A percentile compares a stretch with the other conserved stretches of the same genome.
phyloP scores from a whole-genome alignment of 2,329 filamentous ascomycete species.

The Penicillium decumbens region DNA sequence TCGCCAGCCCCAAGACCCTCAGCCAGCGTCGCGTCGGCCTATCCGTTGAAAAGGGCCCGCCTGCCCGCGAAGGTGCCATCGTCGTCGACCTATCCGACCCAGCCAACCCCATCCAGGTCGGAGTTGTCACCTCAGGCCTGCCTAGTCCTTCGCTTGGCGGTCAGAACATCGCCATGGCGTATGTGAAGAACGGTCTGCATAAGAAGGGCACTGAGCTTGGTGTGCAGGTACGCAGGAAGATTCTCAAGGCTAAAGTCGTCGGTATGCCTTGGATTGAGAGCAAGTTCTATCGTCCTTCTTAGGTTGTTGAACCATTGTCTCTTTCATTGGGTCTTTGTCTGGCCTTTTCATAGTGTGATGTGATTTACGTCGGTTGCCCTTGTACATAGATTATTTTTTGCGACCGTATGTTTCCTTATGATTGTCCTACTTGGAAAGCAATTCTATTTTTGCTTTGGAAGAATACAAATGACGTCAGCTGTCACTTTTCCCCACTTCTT shows the following conservation, averaged over 20 bases:
- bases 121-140: conserved; percentile 80
- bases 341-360: background rate
- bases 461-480: no score
- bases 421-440: conserved; percentile 10
- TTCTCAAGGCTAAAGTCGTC: conserved; percentile 67
- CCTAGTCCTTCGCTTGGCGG: conserved; percentile 75
- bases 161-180: conserved; percentile 95
- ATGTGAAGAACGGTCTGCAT: conserved; percentile 74
- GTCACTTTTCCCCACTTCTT: no score
- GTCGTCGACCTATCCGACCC: conserved; percentile 58
- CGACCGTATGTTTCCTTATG: conserved; percentile 2
- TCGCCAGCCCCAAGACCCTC: conserved; percentile 58
- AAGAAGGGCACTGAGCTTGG: conserved; percentile 78
- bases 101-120: conserved; percentile 56
- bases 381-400: conserved; percentile 11
- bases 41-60: conserved; percentile 70
- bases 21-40: conserved; percentile 74
- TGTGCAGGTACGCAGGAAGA: conserved; percentile 71
- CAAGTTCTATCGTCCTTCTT: conserved; percentile 60
- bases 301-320: background rate
- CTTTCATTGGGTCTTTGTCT: conserved; percentile 1
- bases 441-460: background rate
- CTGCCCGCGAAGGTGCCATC: conserved; percentile 81
- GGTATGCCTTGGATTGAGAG: conserved; percentile 86
- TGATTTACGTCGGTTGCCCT: conserved; percentile 5